Percentiles rank a stretch among this genome's conserved stretches.
phyloP scores from a whole-genome alignment of 257 asterid species.

The Vinca minor region DNA sequence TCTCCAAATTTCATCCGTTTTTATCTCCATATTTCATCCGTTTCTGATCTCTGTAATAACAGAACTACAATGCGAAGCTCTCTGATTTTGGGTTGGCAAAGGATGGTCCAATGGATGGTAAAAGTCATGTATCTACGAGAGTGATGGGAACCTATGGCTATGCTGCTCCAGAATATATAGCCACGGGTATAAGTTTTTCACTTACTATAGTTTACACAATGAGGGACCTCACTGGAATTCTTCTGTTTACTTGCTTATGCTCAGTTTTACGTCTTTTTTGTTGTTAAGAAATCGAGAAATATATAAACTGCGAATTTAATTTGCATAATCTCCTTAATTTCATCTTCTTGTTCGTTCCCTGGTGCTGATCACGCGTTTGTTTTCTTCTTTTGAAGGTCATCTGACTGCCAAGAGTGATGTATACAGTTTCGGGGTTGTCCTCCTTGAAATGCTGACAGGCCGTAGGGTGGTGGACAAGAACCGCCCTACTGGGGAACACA shows the following conservation, averaged over 20 bases:
- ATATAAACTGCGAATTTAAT: too few relatives aligned
- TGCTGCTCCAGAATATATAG: slow-evolving; percentile 43
- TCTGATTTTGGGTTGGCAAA: slow-evolving; percentile 43
- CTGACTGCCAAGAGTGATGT: slow-evolving; percentile 37
- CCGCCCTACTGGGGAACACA: slow-evolving; percentile 36
- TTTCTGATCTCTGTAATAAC: slow-evolving; percentile 6
- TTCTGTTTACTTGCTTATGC: background rate
- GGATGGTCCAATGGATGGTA: slow-evolving; percentile 40
- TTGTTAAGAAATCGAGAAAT: too few relatives aligned
- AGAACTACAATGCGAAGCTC: slow-evolving; percentile 40
- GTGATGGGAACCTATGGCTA: slow-evolving; percentile 45
- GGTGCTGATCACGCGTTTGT: slow-evolving; percentile 9
- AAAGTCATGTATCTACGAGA: slow-evolving; percentile 39
- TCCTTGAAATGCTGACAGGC: slow-evolving; percentile 38
- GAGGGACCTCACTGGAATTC: background rate
- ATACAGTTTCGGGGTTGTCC: slow-evolving; percentile 43
- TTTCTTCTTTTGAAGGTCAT: slow-evolving; percentile 26
- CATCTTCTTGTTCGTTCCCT: too few relatives aligned
- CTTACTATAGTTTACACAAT: background rate
- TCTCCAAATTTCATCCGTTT: background rate
- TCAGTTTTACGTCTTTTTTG: background rate
- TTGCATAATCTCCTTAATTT: too few relatives aligned
- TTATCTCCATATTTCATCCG: background rate
- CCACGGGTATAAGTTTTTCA: slow-evolving; percentile 26
- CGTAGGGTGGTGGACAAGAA: slow-evolving; percentile 37